Evolutionary conservation across 106 monocot genomes (phyloP), one percentile per base, ranked within the genome.

Genomic region (Acorus calamus): DNA sequence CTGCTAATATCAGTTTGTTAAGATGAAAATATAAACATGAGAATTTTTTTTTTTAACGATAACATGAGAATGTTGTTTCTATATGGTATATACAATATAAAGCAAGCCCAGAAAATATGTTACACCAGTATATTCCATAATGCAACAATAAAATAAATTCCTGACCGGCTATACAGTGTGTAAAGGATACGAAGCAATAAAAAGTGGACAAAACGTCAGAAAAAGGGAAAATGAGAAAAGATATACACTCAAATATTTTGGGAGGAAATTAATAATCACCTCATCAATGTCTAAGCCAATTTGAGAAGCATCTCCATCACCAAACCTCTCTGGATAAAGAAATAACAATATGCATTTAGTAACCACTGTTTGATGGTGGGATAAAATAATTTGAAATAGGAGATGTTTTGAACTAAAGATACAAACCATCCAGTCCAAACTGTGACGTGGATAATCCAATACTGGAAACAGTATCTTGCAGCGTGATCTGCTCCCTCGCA

Each of bases 301-400:
- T 48, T 98, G 96, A 73, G 96, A 87, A 83, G 91, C 80, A 83
- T 85, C 85, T 62, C 84, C 96, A 88, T 98, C 96, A 56, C 91
- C 96, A 83, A 98, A 98, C 62, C 88, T 87, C 62, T 98, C 96
- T 98, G 85, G 28, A 71, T 3, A 60, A 69, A 69, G 7, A 66
- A 42, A 57, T 70, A 28, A 53, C 44, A 43, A 68, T 28, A 43
- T 59, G 14, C 28, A 59, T 4, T 59, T 59, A 6, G 6, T 42
- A 7, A 42, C 14, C 44, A 4, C 44, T n/a, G 28, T 57, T 11
- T 2, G 7, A 57, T n/a, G 2, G 11, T n/a, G 57, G 11, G 11
- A 28, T 28, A 28, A 28, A 28, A 28, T 28, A 28, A 28, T 28
- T 28, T 28, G 28, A 28, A 1, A 28, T 28, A 28, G 28, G 28